phyloP scores from a whole-genome alignment of 495 filamentous ascomycete species.

The Poronia punctata region DNA sequence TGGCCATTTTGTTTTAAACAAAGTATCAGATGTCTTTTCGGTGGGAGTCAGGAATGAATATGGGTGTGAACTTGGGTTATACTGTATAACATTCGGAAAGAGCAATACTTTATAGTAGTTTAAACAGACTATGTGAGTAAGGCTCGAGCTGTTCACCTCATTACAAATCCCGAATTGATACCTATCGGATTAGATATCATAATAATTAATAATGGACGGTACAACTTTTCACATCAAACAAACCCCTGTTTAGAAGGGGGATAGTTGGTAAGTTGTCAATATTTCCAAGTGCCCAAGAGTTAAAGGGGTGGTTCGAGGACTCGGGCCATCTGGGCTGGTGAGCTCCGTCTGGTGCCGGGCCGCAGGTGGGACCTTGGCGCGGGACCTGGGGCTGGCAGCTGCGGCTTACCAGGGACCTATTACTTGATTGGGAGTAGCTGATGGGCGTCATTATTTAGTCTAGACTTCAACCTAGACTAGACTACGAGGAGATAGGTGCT shows the following conservation, averaged over 20 bases:
- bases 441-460: neutral
- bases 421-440: conserved; percentile 3
- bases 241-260: neutral
- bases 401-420: conserved; percentile 4
- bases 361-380: too few species aligned
- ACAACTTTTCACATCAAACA: neutral
- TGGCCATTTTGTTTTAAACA: too few species aligned
- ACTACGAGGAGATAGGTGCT: too few species aligned
- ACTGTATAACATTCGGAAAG: neutral
- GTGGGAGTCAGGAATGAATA: too few species aligned
- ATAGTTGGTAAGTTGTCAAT: neutral
- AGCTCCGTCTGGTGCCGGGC: too few species aligned
- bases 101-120: neutral
- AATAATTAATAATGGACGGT: neutral
- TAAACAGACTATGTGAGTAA: neutral
- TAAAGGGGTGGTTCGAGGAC: too few species aligned
- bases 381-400: too few species aligned
- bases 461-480: too few species aligned
- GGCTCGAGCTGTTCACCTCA: too few species aligned
- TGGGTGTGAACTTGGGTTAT: neutral
- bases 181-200: neutral
- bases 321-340: too few species aligned
- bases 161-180: neutral
- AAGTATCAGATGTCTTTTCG: too few species aligned
- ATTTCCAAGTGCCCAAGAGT: neutral